Evolutionary conservation across 768 basidiomycete genomes (phyloP).

Genomic region (Lactarius vividus): DNA sequence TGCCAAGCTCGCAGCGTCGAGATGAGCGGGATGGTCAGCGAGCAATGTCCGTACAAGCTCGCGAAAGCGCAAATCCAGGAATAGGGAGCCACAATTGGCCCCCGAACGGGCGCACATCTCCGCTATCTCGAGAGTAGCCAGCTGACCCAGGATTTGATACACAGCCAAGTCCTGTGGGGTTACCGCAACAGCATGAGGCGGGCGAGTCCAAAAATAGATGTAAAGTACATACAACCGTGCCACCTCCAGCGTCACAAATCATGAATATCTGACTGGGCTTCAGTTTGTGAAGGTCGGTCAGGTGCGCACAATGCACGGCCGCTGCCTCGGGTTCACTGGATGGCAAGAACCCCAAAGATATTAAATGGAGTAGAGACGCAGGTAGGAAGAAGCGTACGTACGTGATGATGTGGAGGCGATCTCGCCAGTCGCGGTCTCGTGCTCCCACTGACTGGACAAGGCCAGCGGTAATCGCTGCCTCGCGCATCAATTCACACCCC

Average conservation of each 20-base stretch:
- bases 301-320: constrained; percentile 84
- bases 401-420: constrained; percentile 81
- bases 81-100: constrained; percentile 83
- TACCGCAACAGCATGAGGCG: constrained; percentile 18
- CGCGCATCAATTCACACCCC: constrained; percentile 83
- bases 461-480: constrained; percentile 77
- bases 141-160: constrained; percentile 71
- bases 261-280: constrained; percentile 82
- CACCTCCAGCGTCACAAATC: constrained; percentile 75
- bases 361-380: constrained; percentile 10
- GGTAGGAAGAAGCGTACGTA: constrained; percentile 37
- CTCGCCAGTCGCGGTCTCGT: constrained; percentile 73
- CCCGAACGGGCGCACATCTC: constrained; percentile 88
- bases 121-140: constrained; percentile 82
- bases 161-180: constrained; percentile 42
- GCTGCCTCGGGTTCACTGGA: constrained; percentile 73
- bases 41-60: constrained; percentile 77
- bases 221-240: constrained; percentile 23
- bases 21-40: constrained; percentile 80
- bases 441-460: constrained; percentile 70
- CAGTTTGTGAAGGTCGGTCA: constrained; percentile 77
- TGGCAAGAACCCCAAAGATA: background rate
- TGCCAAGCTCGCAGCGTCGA: constrained; percentile 76
- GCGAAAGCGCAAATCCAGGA: constrained; percentile 83
- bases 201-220: constrained; percentile 8